phyloP scores from a whole-genome alignment of 345 rosid genomes.

The Hypericum perforatum region DNA sequence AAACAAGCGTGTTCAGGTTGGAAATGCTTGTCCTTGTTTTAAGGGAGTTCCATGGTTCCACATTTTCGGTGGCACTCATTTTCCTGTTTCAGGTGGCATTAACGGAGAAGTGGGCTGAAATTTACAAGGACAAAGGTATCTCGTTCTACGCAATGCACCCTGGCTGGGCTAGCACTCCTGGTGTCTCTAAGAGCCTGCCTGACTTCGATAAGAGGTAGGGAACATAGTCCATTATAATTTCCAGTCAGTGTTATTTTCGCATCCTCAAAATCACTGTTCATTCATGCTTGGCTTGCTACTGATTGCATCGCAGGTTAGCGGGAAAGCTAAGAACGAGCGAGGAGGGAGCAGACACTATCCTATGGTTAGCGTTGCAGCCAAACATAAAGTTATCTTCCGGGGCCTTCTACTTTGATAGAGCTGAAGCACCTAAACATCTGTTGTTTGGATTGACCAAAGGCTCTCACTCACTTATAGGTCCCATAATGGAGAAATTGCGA shows the following conservation, averaged over 20 bases:
- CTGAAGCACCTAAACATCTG: constrained; percentile 72
- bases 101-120: constrained; percentile 72
- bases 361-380: constrained; percentile 79
- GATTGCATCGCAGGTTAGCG: constrained; percentile 33
- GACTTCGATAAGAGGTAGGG: constrained; percentile 42
- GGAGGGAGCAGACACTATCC: constrained; percentile 78
- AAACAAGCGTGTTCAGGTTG: constrained; percentile 81
- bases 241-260: neutral
- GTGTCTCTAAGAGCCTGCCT: constrained; percentile 65
- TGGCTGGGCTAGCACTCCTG: constrained; percentile 91
- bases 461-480: constrained; percentile 42
- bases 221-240: neutral
- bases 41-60: no score
- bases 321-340: constrained; percentile 76
- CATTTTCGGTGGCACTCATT: neutral
- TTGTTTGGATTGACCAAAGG: constrained; percentile 50
- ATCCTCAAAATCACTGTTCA: neutral
- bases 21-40: constrained; percentile 3
- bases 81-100: constrained; percentile 49
- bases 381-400: constrained; percentile 65
- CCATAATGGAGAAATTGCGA: constrained; percentile 35
- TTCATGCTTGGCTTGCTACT: neutral
- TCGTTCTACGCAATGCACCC: constrained; percentile 93
- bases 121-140: constrained; percentile 55
- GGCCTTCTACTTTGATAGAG: constrained; percentile 78